Evolutionary conservation across 345 rosid genomes (phyloP).

Genomic region (Citrus inodora): DNA sequence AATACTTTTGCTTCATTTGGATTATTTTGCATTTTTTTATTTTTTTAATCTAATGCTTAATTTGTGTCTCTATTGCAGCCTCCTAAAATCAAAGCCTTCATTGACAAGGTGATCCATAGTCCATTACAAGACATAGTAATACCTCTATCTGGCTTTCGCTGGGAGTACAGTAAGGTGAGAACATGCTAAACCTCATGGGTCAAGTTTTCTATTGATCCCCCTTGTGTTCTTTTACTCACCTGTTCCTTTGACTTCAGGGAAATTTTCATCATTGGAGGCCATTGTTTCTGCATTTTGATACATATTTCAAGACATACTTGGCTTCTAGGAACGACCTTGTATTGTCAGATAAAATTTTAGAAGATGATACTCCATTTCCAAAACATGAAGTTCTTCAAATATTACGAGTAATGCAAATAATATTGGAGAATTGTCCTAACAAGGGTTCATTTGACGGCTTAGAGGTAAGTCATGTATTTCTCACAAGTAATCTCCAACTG

Average conservation of each 20-base stretch:
- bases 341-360: constrained; percentile 67
- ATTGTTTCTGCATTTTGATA: constrained; percentile 84
- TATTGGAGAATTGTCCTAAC: constrained; percentile 88
- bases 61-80: constrained; percentile 52
- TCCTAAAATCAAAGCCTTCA: constrained; percentile 76
- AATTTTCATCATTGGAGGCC: constrained; percentile 99
- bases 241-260: constrained; percentile 52
- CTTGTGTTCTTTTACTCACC: constrained; percentile 20
- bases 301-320: constrained; percentile 81
- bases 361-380: constrained; percentile 70
- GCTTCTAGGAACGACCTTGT: constrained; percentile 77
- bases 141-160: constrained; percentile 91
- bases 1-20: background rate
- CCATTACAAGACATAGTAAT: constrained; percentile 94
- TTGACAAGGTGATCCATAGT: constrained; percentile 94
- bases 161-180: constrained; percentile 88
- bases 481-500: background rate
- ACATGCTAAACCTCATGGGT: background rate
- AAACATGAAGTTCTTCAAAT: constrained; percentile 83
- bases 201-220: background rate
- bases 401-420: constrained; percentile 81
- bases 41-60: constrained; percentile 7
- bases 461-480: constrained; percentile 50
- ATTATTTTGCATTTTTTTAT: background rate
- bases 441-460: constrained; percentile 89